A percentile compares a stretch with the other conserved stretches of the same genome.
These are phyloP conservation scores for Calonectria ilicicola DNA, from an alignment of 2,329 filamentous ascomycete genomes.

Conservation along the genomic window DNA sequence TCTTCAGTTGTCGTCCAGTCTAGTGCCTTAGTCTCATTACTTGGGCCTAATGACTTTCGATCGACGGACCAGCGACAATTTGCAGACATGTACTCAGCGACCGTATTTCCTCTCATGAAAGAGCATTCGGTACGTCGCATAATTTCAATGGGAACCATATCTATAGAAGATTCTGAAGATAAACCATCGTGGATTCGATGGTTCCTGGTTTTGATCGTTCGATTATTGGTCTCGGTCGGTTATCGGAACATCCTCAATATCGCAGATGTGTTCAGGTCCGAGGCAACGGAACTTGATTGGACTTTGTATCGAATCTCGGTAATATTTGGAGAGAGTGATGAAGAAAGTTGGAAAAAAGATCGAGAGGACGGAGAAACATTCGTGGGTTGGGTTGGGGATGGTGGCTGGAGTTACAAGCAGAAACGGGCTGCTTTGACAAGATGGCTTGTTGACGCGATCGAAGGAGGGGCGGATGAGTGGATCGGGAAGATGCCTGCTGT, in stretches of 20 bases:
- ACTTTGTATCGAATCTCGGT: background rate
- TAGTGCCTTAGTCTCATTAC: constrained; percentile 4
- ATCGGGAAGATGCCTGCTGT: constrained; percentile 12
- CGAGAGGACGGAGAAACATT: background rate
- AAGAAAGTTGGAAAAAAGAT: constrained; percentile 3
- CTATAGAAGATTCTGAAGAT: constrained; percentile 2
- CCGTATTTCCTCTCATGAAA: background rate
- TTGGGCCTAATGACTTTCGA: background rate
- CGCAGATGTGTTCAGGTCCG: background rate
- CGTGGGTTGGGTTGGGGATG: constrained; percentile 2
- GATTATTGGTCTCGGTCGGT: background rate
- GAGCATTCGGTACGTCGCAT: background rate
- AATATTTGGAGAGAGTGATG: background rate
- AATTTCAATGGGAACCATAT: constrained; percentile 7
- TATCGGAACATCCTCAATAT: constrained; percentile 8
- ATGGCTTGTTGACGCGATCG: constrained; percentile 16
- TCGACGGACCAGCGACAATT: background rate
- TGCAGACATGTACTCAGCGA: background rate
- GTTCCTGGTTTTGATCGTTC: background rate
- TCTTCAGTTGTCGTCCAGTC: constrained; percentile 3
- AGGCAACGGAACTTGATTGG: constrained; percentile 10
- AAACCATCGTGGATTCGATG: background rate
- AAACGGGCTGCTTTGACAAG: constrained; percentile 5
- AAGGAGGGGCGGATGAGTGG: constrained; percentile 7
- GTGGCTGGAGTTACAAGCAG: constrained; percentile 3